phyloP scores from a whole-genome alignment of 2,329 filamentous ascomycete genomes.

The Ophiostoma sp. region DNA sequence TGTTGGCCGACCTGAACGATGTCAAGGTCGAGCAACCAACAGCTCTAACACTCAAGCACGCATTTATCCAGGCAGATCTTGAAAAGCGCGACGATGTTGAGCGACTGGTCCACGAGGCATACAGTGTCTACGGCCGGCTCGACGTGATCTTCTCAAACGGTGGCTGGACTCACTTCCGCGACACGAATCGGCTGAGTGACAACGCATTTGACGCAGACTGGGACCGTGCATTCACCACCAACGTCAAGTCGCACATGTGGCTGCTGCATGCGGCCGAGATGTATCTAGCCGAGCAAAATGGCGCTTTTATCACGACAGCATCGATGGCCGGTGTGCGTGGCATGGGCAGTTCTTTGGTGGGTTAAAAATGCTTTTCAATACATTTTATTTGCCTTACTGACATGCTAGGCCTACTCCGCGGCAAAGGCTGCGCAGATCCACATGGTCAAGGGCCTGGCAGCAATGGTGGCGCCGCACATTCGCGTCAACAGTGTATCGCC shows the following conservation, averaged over 20 bases:
- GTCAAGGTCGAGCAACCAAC: constrained; percentile 40
- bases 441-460: constrained; percentile 55
- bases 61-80: constrained; percentile 67
- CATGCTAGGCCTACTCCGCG: constrained; percentile 66
- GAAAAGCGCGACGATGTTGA: constrained; percentile 59
- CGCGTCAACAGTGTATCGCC: constrained; percentile 61
- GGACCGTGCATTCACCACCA: constrained; percentile 60
- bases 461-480: constrained; percentile 55
- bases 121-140: constrained; percentile 64
- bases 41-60: constrained; percentile 35
- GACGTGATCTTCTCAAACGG: constrained; percentile 79
- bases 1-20: constrained; percentile 56
- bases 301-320: constrained; percentile 64
- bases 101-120: constrained; percentile 58
- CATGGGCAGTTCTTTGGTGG: constrained; percentile 60
- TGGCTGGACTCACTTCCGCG: constrained; percentile 52
- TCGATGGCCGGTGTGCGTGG: constrained; percentile 64
- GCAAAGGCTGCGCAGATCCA: constrained; percentile 73
- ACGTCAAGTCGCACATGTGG: constrained; percentile 63
- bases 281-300: constrained; percentile 57
- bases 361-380: constrained; percentile 16
- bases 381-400: not conserved
- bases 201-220: constrained; percentile 59
- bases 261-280: constrained; percentile 56
- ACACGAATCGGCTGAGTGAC: constrained; percentile 51